These are phyloP conservation scores for Mallotus japonicus DNA, from an alignment of 441 rosid species.

Conservation along the genomic window DNA sequence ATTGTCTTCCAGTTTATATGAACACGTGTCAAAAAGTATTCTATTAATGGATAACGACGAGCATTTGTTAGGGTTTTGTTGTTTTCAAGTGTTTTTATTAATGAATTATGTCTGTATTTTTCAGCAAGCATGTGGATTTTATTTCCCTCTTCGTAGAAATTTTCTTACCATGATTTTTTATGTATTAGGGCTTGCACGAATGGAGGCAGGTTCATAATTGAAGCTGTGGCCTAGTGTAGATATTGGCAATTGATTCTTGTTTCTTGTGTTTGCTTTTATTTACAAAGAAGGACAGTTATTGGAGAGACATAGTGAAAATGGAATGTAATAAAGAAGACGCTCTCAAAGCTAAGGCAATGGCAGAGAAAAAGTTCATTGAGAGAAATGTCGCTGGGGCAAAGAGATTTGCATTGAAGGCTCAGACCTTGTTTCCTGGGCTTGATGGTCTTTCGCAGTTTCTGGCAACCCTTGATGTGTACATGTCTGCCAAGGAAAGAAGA, in stretches of 20 bases:
- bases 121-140: constrained; percentile 1
- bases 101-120: not conserved
- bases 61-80: constrained; percentile 15
- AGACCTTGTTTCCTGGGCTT: constrained; percentile 62
- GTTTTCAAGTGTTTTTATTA: not conserved
- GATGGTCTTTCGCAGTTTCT: constrained; percentile 74
- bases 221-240: constrained; percentile 6
- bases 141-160: not conserved
- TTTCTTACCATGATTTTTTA: constrained; percentile 14
- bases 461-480: constrained; percentile 55
- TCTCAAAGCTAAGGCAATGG: constrained; percentile 67
- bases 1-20: not conserved
- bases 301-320: constrained; percentile 35
- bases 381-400: constrained; percentile 68
- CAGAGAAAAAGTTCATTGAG: constrained; percentile 67
- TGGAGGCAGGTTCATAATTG: constrained; percentile 7
- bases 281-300: constrained; percentile 1
- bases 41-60: constrained; percentile 10
- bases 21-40: constrained; percentile 10
- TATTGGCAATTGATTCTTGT: constrained; percentile 13
- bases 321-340: constrained; percentile 93
- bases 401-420: constrained; percentile 76
- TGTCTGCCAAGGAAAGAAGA: constrained; percentile 58
- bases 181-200: constrained; percentile 15
- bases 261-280: not conserved